Evolutionary conservation across 345 rosid species (phyloP).

Genomic region (Kernera saxatilis): DNA sequence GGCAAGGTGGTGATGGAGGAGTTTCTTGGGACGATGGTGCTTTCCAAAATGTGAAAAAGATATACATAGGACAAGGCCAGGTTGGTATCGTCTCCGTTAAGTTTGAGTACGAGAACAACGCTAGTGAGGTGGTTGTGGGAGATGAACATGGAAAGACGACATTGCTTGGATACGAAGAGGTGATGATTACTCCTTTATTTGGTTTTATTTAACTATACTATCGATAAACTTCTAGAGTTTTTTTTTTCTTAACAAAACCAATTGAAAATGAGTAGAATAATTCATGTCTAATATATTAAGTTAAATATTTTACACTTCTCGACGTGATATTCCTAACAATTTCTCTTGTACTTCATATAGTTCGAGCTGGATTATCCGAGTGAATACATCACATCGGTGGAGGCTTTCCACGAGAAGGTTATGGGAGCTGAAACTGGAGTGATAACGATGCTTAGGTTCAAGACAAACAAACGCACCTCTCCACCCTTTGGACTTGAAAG

Average conservation of each 20-base stretch:
- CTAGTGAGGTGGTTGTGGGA: background rate
- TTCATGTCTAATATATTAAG: too few relatives aligned
- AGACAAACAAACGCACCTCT: slow-evolving; percentile 6
- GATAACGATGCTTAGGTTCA: slow-evolving; percentile 13
- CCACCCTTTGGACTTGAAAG: background rate
- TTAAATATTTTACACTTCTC: too few relatives aligned
- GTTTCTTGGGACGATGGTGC: slow-evolving; percentile 13
- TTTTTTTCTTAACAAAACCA: background rate
- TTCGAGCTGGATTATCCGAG: background rate
- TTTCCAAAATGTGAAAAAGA: background rate
- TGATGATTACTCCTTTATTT: background rate
- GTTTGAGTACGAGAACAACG: background rate
- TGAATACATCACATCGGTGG: slow-evolving; percentile 1
- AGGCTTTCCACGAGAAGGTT: background rate
- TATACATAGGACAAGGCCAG: background rate
- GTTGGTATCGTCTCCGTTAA: background rate
- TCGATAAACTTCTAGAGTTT: background rate
- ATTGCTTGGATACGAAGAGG: background rate
- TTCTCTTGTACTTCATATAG: background rate
- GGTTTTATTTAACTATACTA: background rate
- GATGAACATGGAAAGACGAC: background rate
- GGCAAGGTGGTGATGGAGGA: slow-evolving; percentile 18
- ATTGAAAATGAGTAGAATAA: background rate
- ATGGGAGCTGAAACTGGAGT: background rate
- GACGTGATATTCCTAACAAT: too few relatives aligned